These are phyloP conservation scores for Megacollybia marginata DNA, from an alignment of 768 basidiomycete genomes.

Conservation along the genomic window DNA sequence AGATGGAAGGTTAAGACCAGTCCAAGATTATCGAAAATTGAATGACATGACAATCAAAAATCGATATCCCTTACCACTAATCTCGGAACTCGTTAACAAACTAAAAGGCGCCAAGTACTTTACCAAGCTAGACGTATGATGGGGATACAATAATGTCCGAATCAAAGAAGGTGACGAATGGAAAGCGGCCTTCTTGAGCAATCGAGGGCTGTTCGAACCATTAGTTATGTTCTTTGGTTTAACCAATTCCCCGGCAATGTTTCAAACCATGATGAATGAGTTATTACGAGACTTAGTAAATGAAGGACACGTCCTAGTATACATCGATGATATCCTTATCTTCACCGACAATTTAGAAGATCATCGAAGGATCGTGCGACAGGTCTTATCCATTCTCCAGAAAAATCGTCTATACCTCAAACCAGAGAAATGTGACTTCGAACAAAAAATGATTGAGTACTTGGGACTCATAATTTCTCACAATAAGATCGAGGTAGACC, in stretches of 20 bases:
- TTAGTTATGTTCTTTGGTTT: constrained; percentile 36
- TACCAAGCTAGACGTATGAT: constrained; percentile 30
- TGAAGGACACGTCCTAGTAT: constrained; percentile 18
- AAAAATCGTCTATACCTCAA: constrained; percentile 15
- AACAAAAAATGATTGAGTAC: constrained; percentile 5
- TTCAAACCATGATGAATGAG: constrained; percentile 26
- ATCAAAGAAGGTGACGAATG: constrained; percentile 34
- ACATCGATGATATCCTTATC: constrained; percentile 26
- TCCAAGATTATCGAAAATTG: constrained; percentile 23
- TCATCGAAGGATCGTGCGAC: constrained; percentile 5
- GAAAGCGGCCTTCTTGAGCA: constrained; percentile 35
- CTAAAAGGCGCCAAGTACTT: constrained; percentile 18
- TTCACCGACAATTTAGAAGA: constrained; percentile 5
- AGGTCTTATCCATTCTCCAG: no score
- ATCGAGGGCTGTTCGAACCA: constrained; percentile 30
- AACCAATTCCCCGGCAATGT: constrained; percentile 22
- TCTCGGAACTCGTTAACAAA: constrained; percentile 23
- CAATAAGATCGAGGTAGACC: constrained; percentile 21
- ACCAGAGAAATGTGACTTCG: constrained; percentile 20
- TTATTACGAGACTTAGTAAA: constrained; percentile 21
- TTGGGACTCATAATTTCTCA: constrained; percentile 7
- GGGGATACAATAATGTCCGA: constrained; percentile 34
- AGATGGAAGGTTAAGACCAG: constrained; percentile 12
- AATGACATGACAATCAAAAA: constrained; percentile 26
- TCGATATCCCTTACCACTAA: constrained; percentile 25